Percentiles rank a stretch among this genome's conserved stretches.
Evolutionary conservation across 2,329 filamentous ascomycete genomes (phyloP).

Genomic region (Cadophora malorum): DNA sequence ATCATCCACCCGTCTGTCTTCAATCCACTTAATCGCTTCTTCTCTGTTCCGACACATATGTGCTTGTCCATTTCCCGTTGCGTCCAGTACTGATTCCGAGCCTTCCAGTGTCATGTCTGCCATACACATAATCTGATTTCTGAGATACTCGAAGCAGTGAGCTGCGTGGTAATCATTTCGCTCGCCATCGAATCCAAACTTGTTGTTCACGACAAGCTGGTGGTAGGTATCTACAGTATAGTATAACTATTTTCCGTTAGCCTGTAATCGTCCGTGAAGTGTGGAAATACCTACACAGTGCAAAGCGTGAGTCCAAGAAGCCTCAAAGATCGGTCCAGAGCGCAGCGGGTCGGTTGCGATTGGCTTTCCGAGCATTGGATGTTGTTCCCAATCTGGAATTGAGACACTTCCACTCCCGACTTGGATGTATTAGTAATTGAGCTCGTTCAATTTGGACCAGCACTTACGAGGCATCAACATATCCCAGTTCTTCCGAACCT

Average conservation of each 20-base stretch:
- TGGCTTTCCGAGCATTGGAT: slow-evolving; percentile 45
- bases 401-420: slow-evolving; percentile 45
- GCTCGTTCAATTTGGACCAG: not conserved
- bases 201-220: slow-evolving; percentile 41
- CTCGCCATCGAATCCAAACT: slow-evolving; percentile 42
- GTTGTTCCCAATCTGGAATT: slow-evolving; percentile 42
- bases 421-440: slow-evolving; percentile 21
- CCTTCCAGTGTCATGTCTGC: slow-evolving; percentile 47
- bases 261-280: not conserved
- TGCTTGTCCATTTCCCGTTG: slow-evolving; percentile 42
- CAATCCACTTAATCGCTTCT: slow-evolving; percentile 45
- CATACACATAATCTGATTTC: slow-evolving; percentile 45
- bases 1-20: slow-evolving; percentile 45
- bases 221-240: slow-evolving; percentile 46
- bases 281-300: slow-evolving; percentile 39
- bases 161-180: slow-evolving; percentile 42
- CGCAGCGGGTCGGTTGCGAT: slow-evolving; percentile 44
- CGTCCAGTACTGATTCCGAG: slow-evolving; percentile 36
- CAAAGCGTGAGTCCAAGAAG: slow-evolving; percentile 46
- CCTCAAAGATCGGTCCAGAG: slow-evolving; percentile 44
- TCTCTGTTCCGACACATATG: slow-evolving; percentile 45
- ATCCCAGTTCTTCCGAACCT: slow-evolving; percentile 45
- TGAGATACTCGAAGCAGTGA: slow-evolving; percentile 47
- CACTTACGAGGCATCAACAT: slow-evolving; percentile 44
- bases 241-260: slow-evolving; percentile 37